These are phyloP conservation scores for Phytopythium delawarense DNA, from an alignment of 352 stramenopile genomes.

Conservation along the genomic window DNA sequence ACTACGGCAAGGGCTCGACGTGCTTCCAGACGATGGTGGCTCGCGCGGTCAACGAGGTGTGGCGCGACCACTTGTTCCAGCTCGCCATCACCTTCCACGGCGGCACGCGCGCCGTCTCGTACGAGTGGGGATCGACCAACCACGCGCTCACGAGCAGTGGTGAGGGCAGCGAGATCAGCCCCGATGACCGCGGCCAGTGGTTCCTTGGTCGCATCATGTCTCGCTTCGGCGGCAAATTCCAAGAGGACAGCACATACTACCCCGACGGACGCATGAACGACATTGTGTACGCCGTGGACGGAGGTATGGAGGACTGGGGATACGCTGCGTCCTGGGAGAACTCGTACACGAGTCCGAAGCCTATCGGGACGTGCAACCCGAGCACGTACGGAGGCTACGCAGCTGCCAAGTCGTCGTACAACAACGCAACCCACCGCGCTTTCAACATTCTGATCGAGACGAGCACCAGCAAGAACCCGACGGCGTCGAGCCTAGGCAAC, in stretches of 20 bases:
- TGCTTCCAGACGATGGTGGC: slow-evolving; percentile 95
- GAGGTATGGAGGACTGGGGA: slow-evolving; percentile 96
- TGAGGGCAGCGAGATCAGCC: slow-evolving; percentile 37
- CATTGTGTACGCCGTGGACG: slow-evolving; percentile 93
- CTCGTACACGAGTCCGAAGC: slow-evolving; percentile 30
- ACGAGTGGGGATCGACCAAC: slow-evolving; percentile 94
- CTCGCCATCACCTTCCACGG: slow-evolving; percentile 96
- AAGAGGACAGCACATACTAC: slow-evolving; percentile 57
- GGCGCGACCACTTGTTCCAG: slow-evolving; percentile 94
- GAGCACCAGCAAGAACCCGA: slow-evolving; percentile 84
- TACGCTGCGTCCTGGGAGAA: slow-evolving; percentile 89
- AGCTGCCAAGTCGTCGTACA: slow-evolving; percentile 85
- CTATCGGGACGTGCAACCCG: slow-evolving; percentile 74
- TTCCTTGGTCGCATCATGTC: slow-evolving; percentile 54
- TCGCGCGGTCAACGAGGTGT: slow-evolving; percentile 94
- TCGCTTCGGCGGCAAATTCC: slow-evolving; percentile 63
- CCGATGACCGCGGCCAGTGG: slow-evolving; percentile 51
- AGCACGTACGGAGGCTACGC: slow-evolving; percentile 85
- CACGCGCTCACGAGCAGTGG: slow-evolving; percentile 42
- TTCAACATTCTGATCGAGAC: slow-evolving; percentile 96
- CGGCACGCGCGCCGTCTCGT: slow-evolving; percentile 93
- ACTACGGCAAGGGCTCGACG: slow-evolving; percentile 76
- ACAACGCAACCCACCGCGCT: slow-evolving; percentile 83
- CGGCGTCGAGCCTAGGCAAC: slow-evolving; percentile 60
- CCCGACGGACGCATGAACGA: slow-evolving; percentile 88